Evolutionary conservation across 2,329 filamentous ascomycete species (phyloP).

Genomic region (Fusarium torreyae): DNA sequence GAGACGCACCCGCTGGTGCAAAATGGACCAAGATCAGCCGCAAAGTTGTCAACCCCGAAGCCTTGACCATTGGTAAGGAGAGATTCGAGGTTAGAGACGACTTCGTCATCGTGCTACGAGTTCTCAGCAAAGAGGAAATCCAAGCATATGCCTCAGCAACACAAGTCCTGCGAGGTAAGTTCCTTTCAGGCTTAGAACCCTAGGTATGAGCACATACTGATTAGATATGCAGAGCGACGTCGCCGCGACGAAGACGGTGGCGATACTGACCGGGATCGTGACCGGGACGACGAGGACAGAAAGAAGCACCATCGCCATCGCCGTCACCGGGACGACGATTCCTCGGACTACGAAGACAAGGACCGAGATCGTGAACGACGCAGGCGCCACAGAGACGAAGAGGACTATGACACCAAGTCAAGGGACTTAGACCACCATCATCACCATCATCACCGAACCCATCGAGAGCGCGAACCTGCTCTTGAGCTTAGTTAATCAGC

Average conservation of each 20-base stretch:
- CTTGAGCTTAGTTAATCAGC: slow-evolving; percentile 29
- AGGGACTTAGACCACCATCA: slow-evolving; percentile 54
- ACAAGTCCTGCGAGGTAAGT: slow-evolving; percentile 82
- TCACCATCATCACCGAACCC: slow-evolving; percentile 54
- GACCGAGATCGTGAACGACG: slow-evolving; percentile 57
- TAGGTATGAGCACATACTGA: slow-evolving; percentile 26
- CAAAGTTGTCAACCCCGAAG: slow-evolving; percentile 89
- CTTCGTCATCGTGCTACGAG: slow-evolving; percentile 92
- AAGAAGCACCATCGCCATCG: slow-evolving; percentile 46
- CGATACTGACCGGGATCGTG: slow-evolving; percentile 50
- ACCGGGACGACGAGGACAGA: slow-evolving; percentile 51
- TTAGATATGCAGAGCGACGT: slow-evolving; percentile 50
- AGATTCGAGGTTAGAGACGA: slow-evolving; percentile 93
- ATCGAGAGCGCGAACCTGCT: slow-evolving; percentile 51
- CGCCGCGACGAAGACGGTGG: slow-evolving; percentile 53
- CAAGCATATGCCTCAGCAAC: slow-evolving; percentile 88
- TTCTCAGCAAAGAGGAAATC: slow-evolving; percentile 90
- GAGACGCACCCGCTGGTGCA: slow-evolving; percentile 82
- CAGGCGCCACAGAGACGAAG: slow-evolving; percentile 51
- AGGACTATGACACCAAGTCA: slow-evolving; percentile 49
- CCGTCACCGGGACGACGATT: slow-evolving; percentile 48
- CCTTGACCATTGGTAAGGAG: slow-evolving; percentile 88
- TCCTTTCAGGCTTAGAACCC: slow-evolving; percentile 9
- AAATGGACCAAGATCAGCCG: slow-evolving; percentile 95
- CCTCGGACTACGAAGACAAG: slow-evolving; percentile 53